Evolutionary conservation across 441 rosid species (phyloP).

Genomic region (Dalechampia spathulata): DNA sequence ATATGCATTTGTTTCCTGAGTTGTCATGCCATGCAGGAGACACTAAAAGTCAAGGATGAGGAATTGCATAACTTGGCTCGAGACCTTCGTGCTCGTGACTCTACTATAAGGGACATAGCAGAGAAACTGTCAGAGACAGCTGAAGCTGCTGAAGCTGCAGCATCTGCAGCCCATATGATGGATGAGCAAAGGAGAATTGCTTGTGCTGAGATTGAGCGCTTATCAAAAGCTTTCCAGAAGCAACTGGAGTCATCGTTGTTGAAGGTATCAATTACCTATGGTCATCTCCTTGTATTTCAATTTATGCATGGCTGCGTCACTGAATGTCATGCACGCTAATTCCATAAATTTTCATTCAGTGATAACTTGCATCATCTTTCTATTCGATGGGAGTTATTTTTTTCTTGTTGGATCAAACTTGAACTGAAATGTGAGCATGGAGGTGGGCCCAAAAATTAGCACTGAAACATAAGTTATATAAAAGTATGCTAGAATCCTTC

Average conservation of each 20-base stretch:
- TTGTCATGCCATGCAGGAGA: conserved; percentile 51
- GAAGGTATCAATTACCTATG: conserved; percentile 44
- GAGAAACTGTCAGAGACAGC: conserved; percentile 97
- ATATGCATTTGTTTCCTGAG: conserved; percentile 10
- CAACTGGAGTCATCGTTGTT: conserved; percentile 40
- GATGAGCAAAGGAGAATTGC: conserved; percentile 85
- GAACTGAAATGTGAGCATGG: too few relatives aligned
- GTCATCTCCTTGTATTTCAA: conserved; percentile 1
- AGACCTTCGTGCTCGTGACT: conserved; percentile 86
- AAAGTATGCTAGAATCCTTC: too few relatives aligned
- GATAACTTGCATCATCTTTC: neutral
- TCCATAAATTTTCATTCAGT: neutral
- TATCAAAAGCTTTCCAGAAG: conserved; percentile 47
- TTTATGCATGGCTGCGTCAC: neutral
- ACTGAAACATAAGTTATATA: too few relatives aligned
- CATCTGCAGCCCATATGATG: conserved; percentile 84
- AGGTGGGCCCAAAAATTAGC: too few relatives aligned
- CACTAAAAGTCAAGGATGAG: conserved; percentile 93
- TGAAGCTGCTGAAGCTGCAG: conserved; percentile 98
- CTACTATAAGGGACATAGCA: conserved; percentile 83
- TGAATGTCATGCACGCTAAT: neutral
- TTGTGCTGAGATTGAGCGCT: conserved; percentile 61
- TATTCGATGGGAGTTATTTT: too few relatives aligned
- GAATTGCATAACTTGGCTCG: conserved; percentile 84
- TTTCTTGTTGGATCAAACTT: too few relatives aligned